A percentile compares a stretch with the other conserved stretches of the same genome.
Conservation (phyloP, 805 yeast genomes). For the Yarrowia sp. region DNA sequence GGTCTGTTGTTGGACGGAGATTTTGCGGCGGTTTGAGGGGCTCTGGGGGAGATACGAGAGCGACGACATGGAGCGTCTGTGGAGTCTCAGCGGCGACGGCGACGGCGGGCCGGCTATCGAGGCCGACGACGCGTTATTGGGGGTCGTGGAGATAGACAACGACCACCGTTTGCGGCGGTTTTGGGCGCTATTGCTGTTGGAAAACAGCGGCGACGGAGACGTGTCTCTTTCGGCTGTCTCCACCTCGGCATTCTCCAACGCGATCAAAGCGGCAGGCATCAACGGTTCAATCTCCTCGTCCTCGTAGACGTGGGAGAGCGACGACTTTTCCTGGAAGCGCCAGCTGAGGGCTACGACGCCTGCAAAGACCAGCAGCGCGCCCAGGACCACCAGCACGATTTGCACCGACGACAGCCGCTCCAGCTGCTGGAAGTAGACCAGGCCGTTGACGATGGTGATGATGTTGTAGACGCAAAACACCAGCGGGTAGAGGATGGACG, state of each 20-base stretch:
- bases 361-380: slow-evolving; percentile 53
- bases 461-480: slow-evolving; percentile 85
- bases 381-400: slow-evolving; percentile 57
- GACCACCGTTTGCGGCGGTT: slow-evolving; percentile 20
- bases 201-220: slow-evolving; percentile 5
- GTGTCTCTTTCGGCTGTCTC: neutral
- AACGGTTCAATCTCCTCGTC: slow-evolving; percentile 27
- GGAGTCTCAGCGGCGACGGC: slow-evolving; percentile 13
- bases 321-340: slow-evolving; percentile 47
- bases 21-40: neutral
- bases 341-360: slow-evolving; percentile 76
- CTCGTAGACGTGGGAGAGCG: slow-evolving; percentile 21
- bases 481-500: slow-evolving; percentile 81
- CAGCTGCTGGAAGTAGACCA: slow-evolving; percentile 65
- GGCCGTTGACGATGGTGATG: slow-evolving; percentile 68
- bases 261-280: slow-evolving; percentile 8
- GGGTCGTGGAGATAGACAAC: slow-evolving; percentile 19
- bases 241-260: neutral
- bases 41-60: slow-evolving; percentile 20
- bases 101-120: slow-evolving; percentile 24
- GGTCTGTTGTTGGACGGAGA: slow-evolving; percentile 21
- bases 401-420: slow-evolving; percentile 50
- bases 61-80: slow-evolving; percentile 23
- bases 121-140: slow-evolving; percentile 1
- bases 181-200: neutral